A percentile compares a stretch with the other conserved stretches of the same genome.
Evolutionary conservation across 306 rosid species (phyloP).

Genomic region (Trichosanthes truncata): DNA sequence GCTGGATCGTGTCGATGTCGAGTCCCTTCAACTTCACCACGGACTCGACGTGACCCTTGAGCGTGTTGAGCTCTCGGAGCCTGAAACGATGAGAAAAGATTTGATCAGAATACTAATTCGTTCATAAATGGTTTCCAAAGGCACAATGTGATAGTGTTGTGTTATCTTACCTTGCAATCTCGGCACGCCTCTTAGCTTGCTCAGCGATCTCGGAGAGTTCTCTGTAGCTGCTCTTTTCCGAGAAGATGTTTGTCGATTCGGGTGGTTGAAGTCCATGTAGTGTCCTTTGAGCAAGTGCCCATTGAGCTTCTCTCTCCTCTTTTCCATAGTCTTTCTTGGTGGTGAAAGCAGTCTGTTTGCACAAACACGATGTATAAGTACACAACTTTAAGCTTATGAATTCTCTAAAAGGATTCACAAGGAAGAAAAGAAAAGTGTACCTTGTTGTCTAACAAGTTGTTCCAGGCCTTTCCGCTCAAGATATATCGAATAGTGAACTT

Average conservation of each 20-base stretch:
- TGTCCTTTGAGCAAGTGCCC: slow-evolving; percentile 99
- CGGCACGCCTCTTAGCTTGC: slow-evolving; percentile 98
- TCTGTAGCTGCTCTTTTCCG: slow-evolving; percentile 79
- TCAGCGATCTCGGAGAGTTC: slow-evolving; percentile 96
- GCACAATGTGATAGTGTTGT: background rate
- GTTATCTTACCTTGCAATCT: slow-evolving; percentile 74
- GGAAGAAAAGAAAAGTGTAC: background rate
- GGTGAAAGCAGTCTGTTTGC: slow-evolving; percentile 88
- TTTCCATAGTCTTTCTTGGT: slow-evolving; percentile 97
- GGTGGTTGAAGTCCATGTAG: slow-evolving; percentile 96
- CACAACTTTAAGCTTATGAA: slow-evolving; percentile 1
- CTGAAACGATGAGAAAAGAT: slow-evolving; percentile 20
- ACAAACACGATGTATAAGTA: slow-evolving; percentile 10
- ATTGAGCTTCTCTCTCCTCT: slow-evolving; percentile 94
- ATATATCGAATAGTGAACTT: slow-evolving; percentile 14
- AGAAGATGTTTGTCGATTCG: slow-evolving; percentile 40
- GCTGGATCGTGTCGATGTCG: slow-evolving; percentile 91
- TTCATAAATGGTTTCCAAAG: background rate
- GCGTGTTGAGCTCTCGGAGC: slow-evolving; percentile 92
- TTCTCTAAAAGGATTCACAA: background rate
- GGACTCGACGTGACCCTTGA: slow-evolving; percentile 96
- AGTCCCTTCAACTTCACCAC: slow-evolving; percentile 95
- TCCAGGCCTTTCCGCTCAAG: slow-evolving; percentile 18
- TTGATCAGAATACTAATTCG: background rate
- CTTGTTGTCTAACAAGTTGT: slow-evolving; percentile 8